Evolutionary conservation across 352 stramenopile genomes (phyloP), one percentile per base, ranked within the genome.

Genomic region (Pythium biforme): DNA sequence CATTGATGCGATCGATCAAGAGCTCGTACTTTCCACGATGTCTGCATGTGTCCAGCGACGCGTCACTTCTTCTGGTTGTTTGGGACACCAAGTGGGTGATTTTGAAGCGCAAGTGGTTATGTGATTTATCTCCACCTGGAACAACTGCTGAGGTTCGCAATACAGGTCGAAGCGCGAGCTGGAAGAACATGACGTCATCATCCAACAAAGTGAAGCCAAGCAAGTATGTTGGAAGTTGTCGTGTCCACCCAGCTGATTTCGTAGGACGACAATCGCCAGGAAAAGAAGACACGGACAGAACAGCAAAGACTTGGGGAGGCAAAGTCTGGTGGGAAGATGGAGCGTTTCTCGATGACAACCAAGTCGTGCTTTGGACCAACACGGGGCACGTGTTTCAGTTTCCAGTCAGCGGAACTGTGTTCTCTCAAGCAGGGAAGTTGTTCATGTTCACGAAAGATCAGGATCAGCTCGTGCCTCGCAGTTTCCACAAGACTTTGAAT

Each of bases 361-460:
- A 79, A 22, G 64, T 95, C 0, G 50, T 83, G 23, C 45, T 95
- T 22, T 95, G 80, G 83, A 92, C 80, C 1, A 86, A 84, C 25
- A 81, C 73, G 3, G 75, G 79, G 0, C 76, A 88, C 45, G 74
- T 86, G 2, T 89, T 91, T 27, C 72, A 80, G 46, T 95, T 95
- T 46, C 68, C 73, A 39, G 62, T 71, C 15, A 51, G 45, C 5
- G 69, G 73, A 23, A 49, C 64, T 45, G 29, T 71, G 56, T 10
- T 23, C 47, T 46, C 65, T 54, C 11, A 53, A 43, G 62, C 54
- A 14, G 81, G 83, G 0, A 87, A 91, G 46, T 70, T 93, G 48
- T 90, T 92, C 19, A 76, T 90, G n/a, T 90, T 95, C 48, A 92
- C 84, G 8, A 90, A 93, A 62, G 80, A 86, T 39, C 73, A 90